Conservation (phyloP, 2,329 filamentous ascomycete genomes). For the Penicillium sp. region DNA sequence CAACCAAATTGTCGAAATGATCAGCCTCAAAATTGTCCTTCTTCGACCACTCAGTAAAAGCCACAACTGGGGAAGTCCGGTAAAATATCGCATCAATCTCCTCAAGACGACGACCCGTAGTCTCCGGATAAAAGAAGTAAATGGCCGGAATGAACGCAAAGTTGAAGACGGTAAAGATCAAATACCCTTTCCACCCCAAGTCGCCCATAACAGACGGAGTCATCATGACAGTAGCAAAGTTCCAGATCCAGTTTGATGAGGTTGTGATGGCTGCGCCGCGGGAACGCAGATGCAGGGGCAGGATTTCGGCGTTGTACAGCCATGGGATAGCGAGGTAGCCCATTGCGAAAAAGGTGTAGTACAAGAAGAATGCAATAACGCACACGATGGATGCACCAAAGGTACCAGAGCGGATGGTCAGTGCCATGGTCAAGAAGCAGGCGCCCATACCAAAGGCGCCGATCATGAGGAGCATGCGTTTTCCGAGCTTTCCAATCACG, state of each 20-base stretch:
- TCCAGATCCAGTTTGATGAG: constrained; percentile 20
- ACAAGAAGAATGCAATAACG: constrained; percentile 16
- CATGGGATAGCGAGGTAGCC: constrained; percentile 15
- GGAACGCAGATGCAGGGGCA: constrained; percentile 14
- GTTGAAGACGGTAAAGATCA: constrained; percentile 22
- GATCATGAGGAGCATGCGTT: constrained; percentile 14
- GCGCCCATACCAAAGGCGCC: constrained; percentile 15
- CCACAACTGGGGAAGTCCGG: constrained; percentile 13
- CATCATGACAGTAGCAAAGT: constrained; percentile 21
- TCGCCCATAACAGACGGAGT: constrained; percentile 18
- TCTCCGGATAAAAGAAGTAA: constrained; percentile 22
- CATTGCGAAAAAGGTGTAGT: constrained; percentile 14
- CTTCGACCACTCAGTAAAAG: constrained; percentile 12
- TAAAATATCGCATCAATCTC: constrained; percentile 22
- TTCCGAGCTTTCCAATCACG: constrained; percentile 11
- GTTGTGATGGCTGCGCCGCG: constrained; percentile 19
- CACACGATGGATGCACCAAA: constrained; percentile 14
- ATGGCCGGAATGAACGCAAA: constrained; percentile 21
- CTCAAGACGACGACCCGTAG: constrained; percentile 19
- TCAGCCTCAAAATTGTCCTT: constrained; percentile 12
- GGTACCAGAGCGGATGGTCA: constrained; percentile 13
- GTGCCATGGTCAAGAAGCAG: constrained; percentile 14
- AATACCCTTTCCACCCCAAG: constrained; percentile 19
- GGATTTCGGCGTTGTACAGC: constrained; percentile 16
- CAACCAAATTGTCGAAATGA: constrained; percentile 13